Evolutionary conservation across 2,329 filamentous ascomycete species (phyloP).

Genomic region (Geoglossum cookeanum): DNA sequence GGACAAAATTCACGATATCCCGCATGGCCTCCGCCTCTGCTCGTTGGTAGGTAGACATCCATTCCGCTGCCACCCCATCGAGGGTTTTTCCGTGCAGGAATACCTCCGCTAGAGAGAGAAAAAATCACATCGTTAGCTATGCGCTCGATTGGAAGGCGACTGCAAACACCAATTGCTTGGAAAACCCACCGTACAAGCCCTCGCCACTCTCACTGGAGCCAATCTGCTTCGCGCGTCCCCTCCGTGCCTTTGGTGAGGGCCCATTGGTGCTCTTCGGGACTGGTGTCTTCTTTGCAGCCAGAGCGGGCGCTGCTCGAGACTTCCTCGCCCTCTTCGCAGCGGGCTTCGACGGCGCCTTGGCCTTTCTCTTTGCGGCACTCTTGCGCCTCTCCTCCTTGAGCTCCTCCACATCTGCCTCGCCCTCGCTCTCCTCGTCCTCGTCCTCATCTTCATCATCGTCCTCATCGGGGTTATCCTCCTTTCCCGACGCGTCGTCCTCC

Average conservation of each 20-base stretch:
- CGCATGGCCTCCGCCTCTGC: slow-evolving; percentile 35
- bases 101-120: slow-evolving; percentile 30
- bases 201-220: slow-evolving; percentile 29
- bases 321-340: slow-evolving; percentile 37
- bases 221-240: slow-evolving; percentile 31
- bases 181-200: slow-evolving; percentile 35
- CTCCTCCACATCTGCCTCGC: slow-evolving; percentile 29
- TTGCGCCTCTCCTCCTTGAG: slow-evolving; percentile 23
- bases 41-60: slow-evolving; percentile 36
- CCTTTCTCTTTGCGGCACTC: slow-evolving; percentile 17
- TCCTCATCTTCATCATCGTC: slow-evolving; percentile 20
- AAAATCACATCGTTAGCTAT: slow-evolving; percentile 8
- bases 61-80: slow-evolving; percentile 37
- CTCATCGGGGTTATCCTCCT: slow-evolving; percentile 17
- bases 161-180: slow-evolving; percentile 1
- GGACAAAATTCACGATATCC: slow-evolving; percentile 41
- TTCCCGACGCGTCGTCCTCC: slow-evolving; percentile 16
- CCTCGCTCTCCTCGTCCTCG: slow-evolving; percentile 14
- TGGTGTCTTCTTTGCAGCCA: slow-evolving; percentile 28
- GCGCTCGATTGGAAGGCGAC: not conserved
- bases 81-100: slow-evolving; percentile 35
- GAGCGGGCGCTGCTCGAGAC: slow-evolving; percentile 29
- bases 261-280: slow-evolving; percentile 31
- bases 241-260: slow-evolving; percentile 28
- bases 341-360: slow-evolving; percentile 16